These are phyloP conservation scores for Salinomyces thailandicus DNA, from an alignment of 2,329 filamentous ascomycete species.

Conservation along the genomic window DNA sequence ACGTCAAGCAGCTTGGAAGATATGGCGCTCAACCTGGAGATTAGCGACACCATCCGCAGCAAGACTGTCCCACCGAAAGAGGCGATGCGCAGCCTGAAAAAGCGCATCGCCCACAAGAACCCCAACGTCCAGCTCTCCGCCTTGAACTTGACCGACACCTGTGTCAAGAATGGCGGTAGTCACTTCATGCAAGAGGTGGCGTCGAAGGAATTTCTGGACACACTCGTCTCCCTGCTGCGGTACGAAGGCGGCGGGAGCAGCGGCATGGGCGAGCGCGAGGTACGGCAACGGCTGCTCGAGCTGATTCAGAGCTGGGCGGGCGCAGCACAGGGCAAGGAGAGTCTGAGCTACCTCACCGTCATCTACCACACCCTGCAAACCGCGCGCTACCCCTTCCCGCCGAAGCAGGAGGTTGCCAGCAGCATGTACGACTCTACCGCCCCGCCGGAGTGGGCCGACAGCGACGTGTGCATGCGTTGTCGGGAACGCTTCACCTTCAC, in stretches of 20 bases:
- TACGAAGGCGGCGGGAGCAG: constrained; percentile 53
- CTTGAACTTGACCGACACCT: constrained; percentile 94
- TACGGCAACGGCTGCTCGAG: constrained; percentile 83
- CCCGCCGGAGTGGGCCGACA: constrained; percentile 96
- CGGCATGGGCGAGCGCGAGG: constrained; percentile 54
- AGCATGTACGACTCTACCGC: constrained; percentile 97
- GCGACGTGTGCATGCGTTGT: constrained; percentile 97
- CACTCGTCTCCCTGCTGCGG: constrained; percentile 79
- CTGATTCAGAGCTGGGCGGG: constrained; percentile 88
- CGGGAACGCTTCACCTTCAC: constrained; percentile 93
- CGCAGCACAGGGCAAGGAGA: constrained; percentile 74
- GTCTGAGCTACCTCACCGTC: constrained; percentile 76
- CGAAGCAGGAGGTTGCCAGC: constrained; percentile 74
- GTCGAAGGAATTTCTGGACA: constrained; percentile 97
- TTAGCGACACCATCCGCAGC: constrained; percentile 92
- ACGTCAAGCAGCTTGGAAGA: constrained; percentile 96
- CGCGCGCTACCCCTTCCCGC: constrained; percentile 84
- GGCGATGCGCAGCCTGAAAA: constrained; percentile 92
- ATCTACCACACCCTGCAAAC: constrained; percentile 72
- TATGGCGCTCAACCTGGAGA: constrained; percentile 93
- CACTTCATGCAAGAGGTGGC: constrained; percentile 95
- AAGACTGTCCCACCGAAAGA: constrained; percentile 97
- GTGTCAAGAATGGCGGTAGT: constrained; percentile 92
- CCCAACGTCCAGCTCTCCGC: constrained; percentile 92
- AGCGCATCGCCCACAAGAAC: constrained; percentile 91